A percentile compares a stretch with the other conserved stretches of the same genome.
Evolutionary conservation across 2,329 filamentous ascomycete genomes (phyloP).

Genomic region (Sporothrix mexicana): DNA sequence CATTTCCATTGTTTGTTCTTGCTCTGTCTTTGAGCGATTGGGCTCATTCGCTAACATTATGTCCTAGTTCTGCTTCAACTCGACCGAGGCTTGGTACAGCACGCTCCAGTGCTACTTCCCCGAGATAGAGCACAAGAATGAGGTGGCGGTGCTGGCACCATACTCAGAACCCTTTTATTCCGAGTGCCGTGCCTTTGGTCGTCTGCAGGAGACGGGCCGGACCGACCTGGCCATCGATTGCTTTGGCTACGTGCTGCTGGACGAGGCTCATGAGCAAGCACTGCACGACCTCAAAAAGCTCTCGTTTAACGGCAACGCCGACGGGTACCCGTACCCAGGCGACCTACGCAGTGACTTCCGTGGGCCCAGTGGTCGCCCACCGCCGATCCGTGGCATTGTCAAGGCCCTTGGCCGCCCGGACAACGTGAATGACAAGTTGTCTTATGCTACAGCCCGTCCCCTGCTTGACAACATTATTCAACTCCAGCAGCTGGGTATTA

Average conservation of each 20-base stretch:
- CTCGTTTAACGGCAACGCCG: neutral
- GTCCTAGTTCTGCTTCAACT: neutral
- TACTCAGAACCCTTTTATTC: slow-evolving; percentile 40
- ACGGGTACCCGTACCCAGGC: neutral
- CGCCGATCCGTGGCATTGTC: slow-evolving; percentile 40
- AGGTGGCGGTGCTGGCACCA: slow-evolving; percentile 35
- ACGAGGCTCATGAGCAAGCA: slow-evolving; percentile 36
- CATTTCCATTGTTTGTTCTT: neutral
- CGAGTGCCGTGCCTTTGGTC: slow-evolving; percentile 43
- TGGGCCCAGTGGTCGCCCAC: slow-evolving; percentile 28
- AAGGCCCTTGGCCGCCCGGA: slow-evolving; percentile 37
- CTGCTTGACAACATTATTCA: slow-evolving; percentile 32
- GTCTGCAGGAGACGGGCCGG: slow-evolving; percentile 40
- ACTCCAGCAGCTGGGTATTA: slow-evolving; percentile 38
- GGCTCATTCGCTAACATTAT: neutral
- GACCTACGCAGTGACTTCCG: neutral
- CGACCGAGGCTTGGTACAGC: neutral
- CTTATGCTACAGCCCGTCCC: slow-evolving; percentile 18
- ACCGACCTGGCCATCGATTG: slow-evolving; percentile 40
- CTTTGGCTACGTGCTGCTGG: slow-evolving; percentile 42
- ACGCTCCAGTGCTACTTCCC: neutral
- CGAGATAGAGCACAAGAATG: neutral
- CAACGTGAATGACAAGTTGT: neutral
- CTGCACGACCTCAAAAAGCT: slow-evolving; percentile 12
- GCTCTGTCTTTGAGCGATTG: neutral